Base-by-base conservation (phyloP, 345 rosid genomes). In the Syzygium aromaticum region DNA sequence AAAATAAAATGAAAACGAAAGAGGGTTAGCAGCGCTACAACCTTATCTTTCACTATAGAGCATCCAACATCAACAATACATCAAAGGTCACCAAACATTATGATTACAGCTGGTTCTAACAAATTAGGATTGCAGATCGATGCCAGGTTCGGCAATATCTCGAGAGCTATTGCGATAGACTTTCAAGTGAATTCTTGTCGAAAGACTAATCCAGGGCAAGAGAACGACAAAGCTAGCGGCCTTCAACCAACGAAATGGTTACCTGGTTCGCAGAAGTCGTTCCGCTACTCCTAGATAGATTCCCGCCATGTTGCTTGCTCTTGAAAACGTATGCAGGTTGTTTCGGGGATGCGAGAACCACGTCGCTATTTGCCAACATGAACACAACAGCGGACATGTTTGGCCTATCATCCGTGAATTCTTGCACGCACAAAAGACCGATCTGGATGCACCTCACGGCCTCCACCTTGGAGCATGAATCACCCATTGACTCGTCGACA, bases 341-440 rank as follows among this genome's bases (percentile, higher is more conserved):
- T 38, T 90, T 88, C 5, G 98, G 96, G 30, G 80, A 52, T 0
- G 95, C 92, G 56, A 93, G 93, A 86, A 22, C 53, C 6, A 87
- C 87, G 30, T 87, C 92, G 52, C 89, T 91, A 3, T 89, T 67
- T 17, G 78, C 87, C 80, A 95, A 85, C 96, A 95, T 91, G 87
- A 90, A 86, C n/a, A 93, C 87, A 21, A 93, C 95, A 4, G 91
- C 7, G 8, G 93, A 90, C 98, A 94, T 95, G 7, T 88, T 89
- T 22, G 93, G 94, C 56, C 96, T 63, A 22, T 95, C 95, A 22
- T 51, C 61, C 52, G 94, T 91, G 5, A 56, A 77, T 86, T 96
- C 95, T 92, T 96, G 97, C 64, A 94, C 95, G 54, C 97, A 94
- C 88, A 96, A 77, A 16, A 96, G 91, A 84, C 94, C 98, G 8